Base-by-base conservation (phyloP, 768 basidiomycete genomes). In the Mycena floridula region DNA sequence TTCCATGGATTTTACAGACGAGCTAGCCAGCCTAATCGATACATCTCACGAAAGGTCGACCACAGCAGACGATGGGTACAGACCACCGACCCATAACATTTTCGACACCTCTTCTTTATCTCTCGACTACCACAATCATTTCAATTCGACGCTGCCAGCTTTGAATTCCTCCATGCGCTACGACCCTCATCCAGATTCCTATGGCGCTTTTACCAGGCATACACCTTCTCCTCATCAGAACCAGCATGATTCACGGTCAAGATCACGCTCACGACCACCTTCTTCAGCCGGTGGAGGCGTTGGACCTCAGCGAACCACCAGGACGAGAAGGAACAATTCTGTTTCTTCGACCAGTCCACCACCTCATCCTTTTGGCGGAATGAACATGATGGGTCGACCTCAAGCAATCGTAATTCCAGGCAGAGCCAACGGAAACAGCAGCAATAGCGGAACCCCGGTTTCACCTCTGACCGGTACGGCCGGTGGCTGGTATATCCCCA, bases 321-420 rank as follows among this genome's bases (percentile, higher is more conserved):
- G 82, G 15, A 57, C 76, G 16, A 69, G 84, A 47, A 66, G 84
- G 44, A 77, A 77, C 46, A 79, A 76, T 46, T 78, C 76, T 49
- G 68, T 86, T 37, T 76, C 74, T 48, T 73, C 77, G 11, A 78
- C 70, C 37, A 73, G 59, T 47, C 82, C 73, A 41, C 81, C 76
- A 30, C 69, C 72, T 7, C 59, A 58, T 16, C 58, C 53, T 15
- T 47, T 47, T 26, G 18, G 45, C 35, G 22, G 20, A 16, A 39
- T 11, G n/a, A 20, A 25, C 40, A 39, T 21, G 11, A 27, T 21
- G 40, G 25, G 61, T 11, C 67, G 76, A 18, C 81, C 82, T 0
- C 80, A 82, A 51, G 82, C 82, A 8, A 87, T 89, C 57, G 66
- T 85, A 40, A 88, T 88, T 52, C 86, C 82, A 6, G 63, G 70